Percentiles rank a stretch among this genome's conserved stretches.
Evolutionary conservation across 306 rosid genomes (phyloP).

Genomic region (Malus fusca): DNA sequence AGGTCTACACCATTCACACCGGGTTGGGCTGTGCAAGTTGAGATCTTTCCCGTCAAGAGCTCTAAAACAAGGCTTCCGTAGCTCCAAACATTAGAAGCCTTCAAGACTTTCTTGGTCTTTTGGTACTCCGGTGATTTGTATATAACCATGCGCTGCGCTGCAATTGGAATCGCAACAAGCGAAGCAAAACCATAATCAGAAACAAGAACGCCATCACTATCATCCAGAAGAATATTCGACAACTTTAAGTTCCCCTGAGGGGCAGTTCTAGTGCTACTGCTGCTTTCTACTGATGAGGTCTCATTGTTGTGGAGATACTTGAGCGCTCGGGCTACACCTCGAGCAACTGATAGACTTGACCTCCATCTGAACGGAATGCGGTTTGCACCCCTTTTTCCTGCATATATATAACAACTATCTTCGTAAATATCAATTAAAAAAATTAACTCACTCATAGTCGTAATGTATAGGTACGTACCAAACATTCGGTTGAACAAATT

Average conservation of each 20-base stretch:
- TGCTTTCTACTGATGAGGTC: neutral
- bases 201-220: conserved; percentile 41
- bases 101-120: conserved; percentile 36
- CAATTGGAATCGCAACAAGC: conserved; percentile 59
- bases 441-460: neutral
- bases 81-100: conserved; percentile 74
- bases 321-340: conserved; percentile 57
- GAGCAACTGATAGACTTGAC: conserved; percentile 55
- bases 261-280: conserved; percentile 3
- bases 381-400: conserved; percentile 37
- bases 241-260: conserved; percentile 82
- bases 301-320: conserved; percentile 58
- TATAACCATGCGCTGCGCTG: conserved; percentile 50
- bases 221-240: conserved; percentile 54
- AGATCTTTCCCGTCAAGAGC: conserved; percentile 62
- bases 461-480: conserved; percentile 29
- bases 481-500: conserved; percentile 55
- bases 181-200: conserved; percentile 61
- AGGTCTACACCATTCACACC: conserved; percentile 52
- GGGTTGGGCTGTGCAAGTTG: conserved; percentile 39
- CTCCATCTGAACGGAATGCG: conserved; percentile 57
- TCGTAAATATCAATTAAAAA: neutral
- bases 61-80: conserved; percentile 66
- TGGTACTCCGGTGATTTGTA: conserved; percentile 61
- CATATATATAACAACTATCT: neutral